Base-by-base conservation (phyloP, 2,329 filamentous ascomycete genomes). In the Emergomyces orientalis region DNA sequence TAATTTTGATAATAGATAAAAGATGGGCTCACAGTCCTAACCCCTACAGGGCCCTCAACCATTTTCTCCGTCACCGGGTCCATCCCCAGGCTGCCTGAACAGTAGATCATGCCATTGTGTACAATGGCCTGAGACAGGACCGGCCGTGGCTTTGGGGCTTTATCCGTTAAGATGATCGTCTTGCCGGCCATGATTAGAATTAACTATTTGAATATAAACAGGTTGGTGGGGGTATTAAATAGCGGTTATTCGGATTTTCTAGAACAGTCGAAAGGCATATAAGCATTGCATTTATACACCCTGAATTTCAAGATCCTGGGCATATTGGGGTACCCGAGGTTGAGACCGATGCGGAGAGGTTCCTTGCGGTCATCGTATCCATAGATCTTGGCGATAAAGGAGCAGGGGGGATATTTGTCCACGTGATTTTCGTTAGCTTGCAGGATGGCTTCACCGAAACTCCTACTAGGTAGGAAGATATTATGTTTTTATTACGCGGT, bases 31-130 rank as follows among this genome's bases (percentile, higher is more conserved):
- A 66, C 65, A 4, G 65, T 64, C 61, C 65, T 61, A 41, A 54
- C 60, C 14, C 41, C 65, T 59, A 66, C 54, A 5, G 59, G 79
- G 5, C 85, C 86, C 13, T 84, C 79, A 9, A 85, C 78, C 1
- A 88, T 63, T 62, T 81, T 76, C 22, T 75, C 77, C 0, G 83
- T 85, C 19, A 70, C 71, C 0, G 84, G 80, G 66, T 86, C 81
- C 68, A 84, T 76, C 17, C 82, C 83, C 34, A 89, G 78, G 65
- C 79, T 80, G 32, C 87, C 87, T 1, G 85, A 88, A 77, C 86
- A 88, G 77, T 88, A 89, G n/a, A 90, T 84, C 72, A 87, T 82
- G 69, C 85, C 86, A 69, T 86, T 84, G 72, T 81, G 80, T 66
- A 83, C 79, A 68, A 87, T 78, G 51, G 84, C 85, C 69, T 88